Evolutionary conservation across 257 asterid species (phyloP).

Genomic region (Capsicum baccatum): DNA sequence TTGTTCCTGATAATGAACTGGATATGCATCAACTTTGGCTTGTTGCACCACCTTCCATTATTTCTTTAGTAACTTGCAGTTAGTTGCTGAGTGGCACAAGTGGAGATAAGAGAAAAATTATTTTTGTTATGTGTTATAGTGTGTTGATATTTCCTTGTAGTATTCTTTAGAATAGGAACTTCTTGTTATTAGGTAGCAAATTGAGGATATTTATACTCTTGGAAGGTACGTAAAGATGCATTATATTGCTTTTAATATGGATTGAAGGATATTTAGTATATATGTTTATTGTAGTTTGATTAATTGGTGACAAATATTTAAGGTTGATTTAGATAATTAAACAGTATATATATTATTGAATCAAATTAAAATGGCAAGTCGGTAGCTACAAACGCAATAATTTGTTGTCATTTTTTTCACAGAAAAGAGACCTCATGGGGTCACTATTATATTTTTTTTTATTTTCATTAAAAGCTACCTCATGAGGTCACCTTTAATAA

Average conservation of each 20-base stretch:
- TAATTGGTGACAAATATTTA: no score
- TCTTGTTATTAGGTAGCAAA: conserved; percentile 68
- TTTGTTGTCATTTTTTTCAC: no score
- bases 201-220: conserved; percentile 47
- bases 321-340: no score
- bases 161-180: conserved; percentile 68
- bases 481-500: no score
- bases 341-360: no score
- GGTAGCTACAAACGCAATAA: no score
- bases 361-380: no score
- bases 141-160: conserved; percentile 75
- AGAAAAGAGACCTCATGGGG: no score
- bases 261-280: no score
- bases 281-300: no score
- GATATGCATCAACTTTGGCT: neutral
- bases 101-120: conserved; percentile 37
- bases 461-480: no score
- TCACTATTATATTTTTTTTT: no score
- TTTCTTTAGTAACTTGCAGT: conserved; percentile 21
- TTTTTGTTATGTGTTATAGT: conserved; percentile 46
- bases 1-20: conserved; percentile 19
- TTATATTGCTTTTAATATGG: neutral
- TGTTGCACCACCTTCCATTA: conserved; percentile 20
- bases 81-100: conserved; percentile 31
- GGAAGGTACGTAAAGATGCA: neutral